Percentiles rank a stretch among this genome's conserved stretches.
Conservation (phyloP, 2,329 filamentous ascomycete species). For the Fusarium scirpi region DNA sequence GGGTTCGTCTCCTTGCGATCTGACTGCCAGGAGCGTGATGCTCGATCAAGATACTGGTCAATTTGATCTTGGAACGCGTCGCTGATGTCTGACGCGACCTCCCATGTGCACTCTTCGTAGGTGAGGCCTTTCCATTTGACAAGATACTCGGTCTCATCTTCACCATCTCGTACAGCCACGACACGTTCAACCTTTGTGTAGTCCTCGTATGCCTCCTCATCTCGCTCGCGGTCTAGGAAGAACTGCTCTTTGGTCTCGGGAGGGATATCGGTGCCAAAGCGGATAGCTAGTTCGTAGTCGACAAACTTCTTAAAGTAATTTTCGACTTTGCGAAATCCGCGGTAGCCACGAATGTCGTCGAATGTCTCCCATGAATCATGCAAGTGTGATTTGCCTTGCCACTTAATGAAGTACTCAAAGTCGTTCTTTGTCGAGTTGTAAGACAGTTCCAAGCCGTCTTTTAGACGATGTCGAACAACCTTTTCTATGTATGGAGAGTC, state of each 20-base stretch:
- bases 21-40: slow-evolving; percentile 82
- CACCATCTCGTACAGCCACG: slow-evolving; percentile 83
- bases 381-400: slow-evolving; percentile 94
- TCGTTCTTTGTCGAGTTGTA: slow-evolving; percentile 74
- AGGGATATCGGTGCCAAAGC: slow-evolving; percentile 79
- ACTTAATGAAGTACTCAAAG: slow-evolving; percentile 95
- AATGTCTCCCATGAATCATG: slow-evolving; percentile 95
- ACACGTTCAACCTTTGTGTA: slow-evolving; percentile 94
- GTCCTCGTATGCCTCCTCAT: slow-evolving; percentile 87
- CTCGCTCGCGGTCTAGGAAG: slow-evolving; percentile 92
- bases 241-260: slow-evolving; percentile 93
- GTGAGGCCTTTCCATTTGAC: slow-evolving; percentile 97
- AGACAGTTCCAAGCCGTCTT: slow-evolving; percentile 72
- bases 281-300: slow-evolving; percentile 81
- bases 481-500: slow-evolving; percentile 88
- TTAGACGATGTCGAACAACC: slow-evolving; percentile 86
- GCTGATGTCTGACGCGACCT: slow-evolving; percentile 79
- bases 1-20: slow-evolving; percentile 81
- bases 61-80: slow-evolving; percentile 87
- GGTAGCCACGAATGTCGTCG: slow-evolving; percentile 78
- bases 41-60: slow-evolving; percentile 88
- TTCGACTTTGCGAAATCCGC: slow-evolving; percentile 88
- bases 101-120: slow-evolving; percentile 97
- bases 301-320: slow-evolving; percentile 93
- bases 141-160: slow-evolving; percentile 86